Base-by-base conservation (phyloP, 2,329 filamentous ascomycete species). In the Microsporum canis region DNA sequence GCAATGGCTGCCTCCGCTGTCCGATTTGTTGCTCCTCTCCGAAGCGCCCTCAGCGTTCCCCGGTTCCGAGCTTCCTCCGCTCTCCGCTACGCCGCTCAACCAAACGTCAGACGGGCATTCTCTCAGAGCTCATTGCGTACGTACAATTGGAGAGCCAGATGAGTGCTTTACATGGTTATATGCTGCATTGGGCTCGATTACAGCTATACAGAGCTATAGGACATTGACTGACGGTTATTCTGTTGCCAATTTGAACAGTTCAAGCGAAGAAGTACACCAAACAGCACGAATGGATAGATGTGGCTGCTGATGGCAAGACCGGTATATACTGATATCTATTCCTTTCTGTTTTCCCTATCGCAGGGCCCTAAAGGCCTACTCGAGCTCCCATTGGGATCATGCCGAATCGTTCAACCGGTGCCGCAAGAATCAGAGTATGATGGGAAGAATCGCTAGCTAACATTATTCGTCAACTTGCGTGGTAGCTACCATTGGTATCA, bases 201-300 rank as follows among this genome's bases (percentile, higher is more conserved):
- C n/a, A 14, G 12, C 23, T 55, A 55, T 36, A 3, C 29, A 7
- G n/a, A 8, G 8, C 6, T 55, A 55, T 36, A 38, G 2, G 33
- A 38, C 31, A 7, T 55, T 10, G n/a, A n/a, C 31, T 45, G 41
- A 33, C 27, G n/a, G 3, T 1, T 5, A 57, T 45, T 34, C 34
- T 36, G 8, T 45, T 62, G n/a, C 36, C 8, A 14, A 10, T 56
- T 27, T 49, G 8, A 51, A 59, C 49, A 79, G 77, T 71, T 62
- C 70, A 75, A 66, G 70, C 73, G 59, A 92, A 94, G 78, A 89
- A 87, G 75, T 99, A 95, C 81, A 96, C 94, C 66, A 88, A 91
- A 75, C 92, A 96, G 73, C 94, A 99, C 81, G 94, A 99, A 80
- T 99, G 94, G 94, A 86, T 99, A 73, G 91, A 96, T 76, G 79